Percentiles rank a stretch among this genome's conserved stretches.
Conservation (phyloP, 495 filamentous ascomycete species). For the Hapsidospora chrysogenum region DNA sequence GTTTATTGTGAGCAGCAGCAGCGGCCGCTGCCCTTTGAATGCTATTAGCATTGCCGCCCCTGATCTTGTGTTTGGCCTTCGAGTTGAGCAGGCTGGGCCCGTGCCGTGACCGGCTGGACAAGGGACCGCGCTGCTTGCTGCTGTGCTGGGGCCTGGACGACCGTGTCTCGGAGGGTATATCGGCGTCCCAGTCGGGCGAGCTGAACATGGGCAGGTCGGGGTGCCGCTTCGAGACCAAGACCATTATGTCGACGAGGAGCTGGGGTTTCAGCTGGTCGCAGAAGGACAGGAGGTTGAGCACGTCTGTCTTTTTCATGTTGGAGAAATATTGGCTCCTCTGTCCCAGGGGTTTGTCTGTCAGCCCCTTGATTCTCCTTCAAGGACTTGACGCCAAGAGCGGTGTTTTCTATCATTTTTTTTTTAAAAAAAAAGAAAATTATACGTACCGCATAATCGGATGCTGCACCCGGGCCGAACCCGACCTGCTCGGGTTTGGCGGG, state of each 20-base stretch:
- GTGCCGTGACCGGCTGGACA: slow-evolving; percentile 1
- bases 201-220: slow-evolving; percentile 27
- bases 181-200: slow-evolving; percentile 5
- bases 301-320: slow-evolving; percentile 16
- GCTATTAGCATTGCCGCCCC: background rate
- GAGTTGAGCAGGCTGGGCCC: slow-evolving; percentile 4
- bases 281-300: slow-evolving; percentile 13
- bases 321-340: slow-evolving; percentile 23
- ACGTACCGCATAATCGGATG: slow-evolving; percentile 1
- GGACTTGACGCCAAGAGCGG: background rate
- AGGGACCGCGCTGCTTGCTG: slow-evolving; percentile 4
- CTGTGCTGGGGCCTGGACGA: slow-evolving; percentile 11
- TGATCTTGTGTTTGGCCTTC: slow-evolving; percentile 1
- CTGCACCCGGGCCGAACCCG: background rate
- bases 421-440: background rate
- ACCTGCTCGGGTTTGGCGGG: background rate
- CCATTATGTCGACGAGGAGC: slow-evolving; percentile 16
- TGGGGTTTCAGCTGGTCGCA: slow-evolving; percentile 8
- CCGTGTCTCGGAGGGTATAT: slow-evolving; percentile 10
- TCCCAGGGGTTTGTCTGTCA: background rate
- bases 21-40: background rate
- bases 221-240: slow-evolving; percentile 17
- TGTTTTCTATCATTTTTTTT: background rate
- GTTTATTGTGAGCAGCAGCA: background rate
- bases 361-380: background rate